phyloP scores from a whole-genome alignment of 441 rosid species.

The Pelargonium fulgidum region DNA sequence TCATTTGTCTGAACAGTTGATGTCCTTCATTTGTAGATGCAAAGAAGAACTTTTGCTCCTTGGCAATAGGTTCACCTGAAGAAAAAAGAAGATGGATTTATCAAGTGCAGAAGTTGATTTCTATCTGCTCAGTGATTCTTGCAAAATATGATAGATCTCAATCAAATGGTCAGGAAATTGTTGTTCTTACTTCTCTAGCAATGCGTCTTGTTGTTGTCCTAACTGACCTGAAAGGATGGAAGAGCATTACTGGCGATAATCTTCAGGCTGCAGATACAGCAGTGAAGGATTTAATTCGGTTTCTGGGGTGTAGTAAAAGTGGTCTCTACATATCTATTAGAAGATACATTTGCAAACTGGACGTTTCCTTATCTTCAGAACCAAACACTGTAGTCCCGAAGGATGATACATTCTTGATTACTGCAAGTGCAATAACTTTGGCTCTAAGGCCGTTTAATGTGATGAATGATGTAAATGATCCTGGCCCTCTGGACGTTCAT shows the following conservation, averaged over 20 bases:
- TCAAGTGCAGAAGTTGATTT: constrained; percentile 62
- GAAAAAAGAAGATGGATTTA: constrained; percentile 67
- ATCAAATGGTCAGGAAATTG: constrained; percentile 36
- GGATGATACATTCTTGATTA: constrained; percentile 70
- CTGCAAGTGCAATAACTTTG: constrained; percentile 73
- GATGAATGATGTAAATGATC: constrained; percentile 28
- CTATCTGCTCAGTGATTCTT: constrained; percentile 62
- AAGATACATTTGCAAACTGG: constrained; percentile 52
- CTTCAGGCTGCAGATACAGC: constrained; percentile 47
- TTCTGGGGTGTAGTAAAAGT: constrained; percentile 62
- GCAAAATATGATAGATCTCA: constrained; percentile 40
- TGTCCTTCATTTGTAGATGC: constrained; percentile 42
- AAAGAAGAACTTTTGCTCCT: constrained; percentile 56
- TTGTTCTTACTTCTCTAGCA: constrained; percentile 51
- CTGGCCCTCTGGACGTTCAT: constrained; percentile 25
- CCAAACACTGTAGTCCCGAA: constrained; percentile 30
- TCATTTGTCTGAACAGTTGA: constrained; percentile 13
- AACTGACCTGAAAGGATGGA: constrained; percentile 80
- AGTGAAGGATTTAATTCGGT: constrained; percentile 49
- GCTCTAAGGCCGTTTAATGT: constrained; percentile 75
- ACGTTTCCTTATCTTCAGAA: constrained; percentile 26
- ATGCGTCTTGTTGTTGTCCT: constrained; percentile 63
- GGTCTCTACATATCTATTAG: constrained; percentile 62
- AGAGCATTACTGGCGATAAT: constrained; percentile 32
- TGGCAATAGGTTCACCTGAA: constrained; percentile 50